Base-by-base conservation (phyloP, 805 yeast genomes). In the Hanseniaspora taiwanica region DNA sequence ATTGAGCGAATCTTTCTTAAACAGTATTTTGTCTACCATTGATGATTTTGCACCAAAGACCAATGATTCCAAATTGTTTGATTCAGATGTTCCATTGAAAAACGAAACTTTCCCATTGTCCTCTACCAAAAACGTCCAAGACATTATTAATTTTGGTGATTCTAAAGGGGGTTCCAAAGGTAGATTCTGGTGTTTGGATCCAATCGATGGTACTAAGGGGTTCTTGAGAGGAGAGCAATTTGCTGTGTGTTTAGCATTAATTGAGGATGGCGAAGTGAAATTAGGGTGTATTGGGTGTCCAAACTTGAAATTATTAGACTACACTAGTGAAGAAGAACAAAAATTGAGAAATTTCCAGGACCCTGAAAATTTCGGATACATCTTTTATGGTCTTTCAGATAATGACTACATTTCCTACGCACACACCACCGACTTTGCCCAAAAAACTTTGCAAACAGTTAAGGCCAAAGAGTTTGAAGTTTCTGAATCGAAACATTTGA, bases 131-230 rank as follows among this genome's bases (percentile, higher is more conserved):
- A 68, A 72, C 24, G 68, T 89, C 37, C 70, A 71, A 47, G 66
- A 71, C 5, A 68, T 80, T 20, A 81, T 91, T 42, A 95, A 86
- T 55, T 62, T 68, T 44, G 98, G 98, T 37, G 69, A 73, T 52
- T 82, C 81, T 31, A 58, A 68, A 45, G 97, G 96, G 40, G 94
- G 96, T 4, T 49, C 62, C 24, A 65, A 59, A 27, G 94, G 94
- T 19, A 68, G 98, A 45, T 76, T 84, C 56, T 91, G 99, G 99
- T 94, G 96, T 1, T 64, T 91, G 53, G 99, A 91, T 55, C 99
- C 99, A 31, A 87, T 91, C 46, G 99, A 91, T 55, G 99, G 99
- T 6, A 91, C 99, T 17, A 91, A 79, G 58, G 99, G 99, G 0
- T 91, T 91, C 56, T 64, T 91, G 40, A 71, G 99, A 54, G 94